Conservation (phyloP, 345 rosid genomes). For the Hypericum androsaemum region DNA sequence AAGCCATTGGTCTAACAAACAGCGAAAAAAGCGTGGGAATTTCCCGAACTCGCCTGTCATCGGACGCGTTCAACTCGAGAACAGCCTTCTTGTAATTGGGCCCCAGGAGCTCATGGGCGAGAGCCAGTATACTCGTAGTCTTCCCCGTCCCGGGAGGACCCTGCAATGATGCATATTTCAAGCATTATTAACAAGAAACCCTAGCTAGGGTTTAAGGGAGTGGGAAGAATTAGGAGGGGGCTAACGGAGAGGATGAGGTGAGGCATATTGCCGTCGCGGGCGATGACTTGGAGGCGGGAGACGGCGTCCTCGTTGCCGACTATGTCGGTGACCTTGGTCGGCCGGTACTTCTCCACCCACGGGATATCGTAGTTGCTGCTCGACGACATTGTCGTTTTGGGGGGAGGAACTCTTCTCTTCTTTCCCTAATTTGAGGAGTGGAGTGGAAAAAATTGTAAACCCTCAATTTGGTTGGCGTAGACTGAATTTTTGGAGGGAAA, state of each 20-base stretch:
- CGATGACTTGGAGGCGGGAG: slow-evolving; percentile 84
- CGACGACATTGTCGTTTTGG: slow-evolving; percentile 23
- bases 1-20: slow-evolving; percentile 2
- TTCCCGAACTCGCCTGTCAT: slow-evolving; percentile 53
- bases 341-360: slow-evolving; percentile 97
- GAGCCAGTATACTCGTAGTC: slow-evolving; percentile 91
- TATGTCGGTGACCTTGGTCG: slow-evolving; percentile 61
- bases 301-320: slow-evolving; percentile 91
- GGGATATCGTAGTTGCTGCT: slow-evolving; percentile 57
- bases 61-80: slow-evolving; percentile 90
- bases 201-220: not conserved
- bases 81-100: slow-evolving; percentile 73
- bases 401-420: not conserved
- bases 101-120: slow-evolving; percentile 93
- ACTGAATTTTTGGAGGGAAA: slow-evolving; percentile 28
- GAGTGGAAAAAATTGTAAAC: not conserved
- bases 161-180: slow-evolving; percentile 20
- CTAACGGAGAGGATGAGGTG: slow-evolving; percentile 69
- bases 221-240: not conserved
- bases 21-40: not conserved
- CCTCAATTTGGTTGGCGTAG: not conserved
- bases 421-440: not conserved
- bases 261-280: slow-evolving; percentile 98
- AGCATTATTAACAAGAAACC: not conserved
- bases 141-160: slow-evolving; percentile 99